phyloP scores from a whole-genome alignment of 257 asterid species.

The Nicotiana undulata region DNA sequence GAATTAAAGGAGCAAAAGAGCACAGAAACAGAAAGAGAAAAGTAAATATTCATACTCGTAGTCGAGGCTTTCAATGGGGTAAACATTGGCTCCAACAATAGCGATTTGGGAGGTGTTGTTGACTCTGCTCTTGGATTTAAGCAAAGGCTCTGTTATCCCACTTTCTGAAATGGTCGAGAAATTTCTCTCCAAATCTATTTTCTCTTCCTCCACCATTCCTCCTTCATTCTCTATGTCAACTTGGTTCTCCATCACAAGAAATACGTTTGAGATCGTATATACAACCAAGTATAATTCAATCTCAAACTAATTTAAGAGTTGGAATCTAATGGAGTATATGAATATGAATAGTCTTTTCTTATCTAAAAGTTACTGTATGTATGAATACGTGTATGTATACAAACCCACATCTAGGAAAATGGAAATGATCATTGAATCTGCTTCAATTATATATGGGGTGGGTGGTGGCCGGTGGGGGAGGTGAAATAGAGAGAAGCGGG shows the following conservation, averaged over 20 bases:
- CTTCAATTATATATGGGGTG: not conserved
- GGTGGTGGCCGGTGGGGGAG: not conserved
- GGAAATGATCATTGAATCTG: not conserved
- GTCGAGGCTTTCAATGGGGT: conserved; percentile 76
- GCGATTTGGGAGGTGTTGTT: conserved; percentile 83
- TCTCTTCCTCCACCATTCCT: conserved; percentile 12
- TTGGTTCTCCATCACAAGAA: conserved; percentile 7
- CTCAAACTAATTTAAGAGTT: too few relatives aligned
- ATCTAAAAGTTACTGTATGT: not conserved
- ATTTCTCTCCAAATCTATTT: conserved; percentile 35
- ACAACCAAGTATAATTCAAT: too few relatives aligned
- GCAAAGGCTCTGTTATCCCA: conserved; percentile 40
- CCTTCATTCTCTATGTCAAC: conserved; percentile 52
- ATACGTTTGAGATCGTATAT: too few relatives aligned
- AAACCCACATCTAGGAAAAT: not conserved
- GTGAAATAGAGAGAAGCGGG: not conserved
- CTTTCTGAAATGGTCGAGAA: conserved; percentile 16
- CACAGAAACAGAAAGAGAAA: not conserved
- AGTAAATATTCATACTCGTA: conserved; percentile 45
- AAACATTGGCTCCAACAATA: conserved; percentile 61
- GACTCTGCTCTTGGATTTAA: conserved; percentile 40
- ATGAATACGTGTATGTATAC: not conserved
- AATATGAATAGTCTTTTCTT: too few relatives aligned
- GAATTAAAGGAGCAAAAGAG: not conserved
- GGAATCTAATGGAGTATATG: too few relatives aligned